Conservation (phyloP, 306 rosid genomes). For the Cicer cuneatum region DNA sequence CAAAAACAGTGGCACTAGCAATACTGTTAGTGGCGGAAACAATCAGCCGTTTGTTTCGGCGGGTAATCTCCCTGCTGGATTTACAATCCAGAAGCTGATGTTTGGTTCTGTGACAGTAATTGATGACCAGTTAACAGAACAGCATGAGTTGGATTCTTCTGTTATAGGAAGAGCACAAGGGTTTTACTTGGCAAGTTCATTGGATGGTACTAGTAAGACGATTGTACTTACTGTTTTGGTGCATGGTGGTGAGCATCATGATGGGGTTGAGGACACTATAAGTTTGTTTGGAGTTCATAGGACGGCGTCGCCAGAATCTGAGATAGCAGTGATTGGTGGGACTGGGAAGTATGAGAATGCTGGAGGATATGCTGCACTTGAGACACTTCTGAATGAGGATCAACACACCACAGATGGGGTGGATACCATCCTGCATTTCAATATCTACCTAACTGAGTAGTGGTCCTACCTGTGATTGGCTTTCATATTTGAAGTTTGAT, state of each 20-base stretch:
- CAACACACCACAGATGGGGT: slow-evolving; percentile 79
- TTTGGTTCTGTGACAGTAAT: slow-evolving; percentile 71
- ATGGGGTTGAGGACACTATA: slow-evolving; percentile 65
- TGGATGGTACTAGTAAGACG: slow-evolving; percentile 78
- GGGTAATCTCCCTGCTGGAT: slow-evolving; percentile 72
- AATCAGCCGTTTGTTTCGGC: slow-evolving; percentile 70
- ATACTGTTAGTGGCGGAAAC: slow-evolving; percentile 52
- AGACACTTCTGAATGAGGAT: slow-evolving; percentile 66
- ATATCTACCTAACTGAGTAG: slow-evolving; percentile 61
- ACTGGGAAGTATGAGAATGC: slow-evolving; percentile 84
- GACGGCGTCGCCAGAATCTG: slow-evolving; percentile 64
- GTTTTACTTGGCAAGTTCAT: slow-evolving; percentile 74
- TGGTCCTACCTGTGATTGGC: slow-evolving; percentile 2
- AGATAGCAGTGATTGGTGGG: slow-evolving; percentile 80
- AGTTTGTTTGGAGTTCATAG: slow-evolving; percentile 86
- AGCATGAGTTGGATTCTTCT: slow-evolving; percentile 64
- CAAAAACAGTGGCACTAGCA: slow-evolving; percentile 71
- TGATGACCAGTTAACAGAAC: slow-evolving; percentile 75
- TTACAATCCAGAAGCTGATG: slow-evolving; percentile 81
- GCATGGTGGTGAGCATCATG: slow-evolving; percentile 49
- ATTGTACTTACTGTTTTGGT: slow-evolving; percentile 59
- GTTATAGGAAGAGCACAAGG: slow-evolving; percentile 74
- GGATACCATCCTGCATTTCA: slow-evolving; percentile 71
- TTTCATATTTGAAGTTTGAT: slow-evolving; percentile 3
- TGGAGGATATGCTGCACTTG: slow-evolving; percentile 68